A percentile compares a stretch with the other conserved stretches of the same genome.
Conservation (phyloP, 225 moss, liverwort and hornwort species). For the Marchantia polymorpha region DNA sequence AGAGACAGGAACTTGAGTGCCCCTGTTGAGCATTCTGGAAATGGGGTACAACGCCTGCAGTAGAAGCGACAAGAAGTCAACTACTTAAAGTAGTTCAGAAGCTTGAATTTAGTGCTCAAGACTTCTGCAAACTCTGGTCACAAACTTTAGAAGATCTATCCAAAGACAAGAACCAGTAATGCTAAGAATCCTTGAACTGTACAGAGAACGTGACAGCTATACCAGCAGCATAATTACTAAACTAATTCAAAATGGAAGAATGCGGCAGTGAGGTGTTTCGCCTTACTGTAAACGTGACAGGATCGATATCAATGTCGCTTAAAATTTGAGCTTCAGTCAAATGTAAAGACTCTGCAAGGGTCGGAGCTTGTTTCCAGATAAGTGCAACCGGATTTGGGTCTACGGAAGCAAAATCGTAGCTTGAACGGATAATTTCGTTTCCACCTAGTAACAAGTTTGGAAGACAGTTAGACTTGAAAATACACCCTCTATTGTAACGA, state of each 20-base stretch:
- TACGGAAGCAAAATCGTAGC: conserved; percentile 76
- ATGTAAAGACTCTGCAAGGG: conserved; percentile 46
- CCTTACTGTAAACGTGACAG: conserved; percentile 50
- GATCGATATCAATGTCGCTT: conserved; percentile 49
- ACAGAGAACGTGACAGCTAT: neutral
- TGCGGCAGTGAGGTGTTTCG: neutral
- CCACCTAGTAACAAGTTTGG: conserved; percentile 20
- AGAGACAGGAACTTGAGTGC: conserved; percentile 56
- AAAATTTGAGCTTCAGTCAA: conserved; percentile 49
- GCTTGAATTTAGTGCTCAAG: neutral
- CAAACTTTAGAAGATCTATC: neutral
- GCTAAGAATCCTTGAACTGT: neutral
- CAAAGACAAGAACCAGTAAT: neutral
- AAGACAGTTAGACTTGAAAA: neutral
- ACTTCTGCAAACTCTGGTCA: neutral
- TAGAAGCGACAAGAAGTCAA: neutral
- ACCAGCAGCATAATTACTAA: neutral
- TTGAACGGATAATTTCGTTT: conserved; percentile 52
- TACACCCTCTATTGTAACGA: neutral
- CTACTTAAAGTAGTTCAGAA: neutral
- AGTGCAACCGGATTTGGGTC: conserved; percentile 89
- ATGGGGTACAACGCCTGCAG: conserved; percentile 79
- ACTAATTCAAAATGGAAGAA: neutral
- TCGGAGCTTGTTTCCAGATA: conserved; percentile 80
- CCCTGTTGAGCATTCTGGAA: conserved; percentile 65